These are phyloP conservation scores for Lactifluus rugatus DNA, from an alignment of 768 basidiomycete genomes.

Conservation along the genomic window DNA sequence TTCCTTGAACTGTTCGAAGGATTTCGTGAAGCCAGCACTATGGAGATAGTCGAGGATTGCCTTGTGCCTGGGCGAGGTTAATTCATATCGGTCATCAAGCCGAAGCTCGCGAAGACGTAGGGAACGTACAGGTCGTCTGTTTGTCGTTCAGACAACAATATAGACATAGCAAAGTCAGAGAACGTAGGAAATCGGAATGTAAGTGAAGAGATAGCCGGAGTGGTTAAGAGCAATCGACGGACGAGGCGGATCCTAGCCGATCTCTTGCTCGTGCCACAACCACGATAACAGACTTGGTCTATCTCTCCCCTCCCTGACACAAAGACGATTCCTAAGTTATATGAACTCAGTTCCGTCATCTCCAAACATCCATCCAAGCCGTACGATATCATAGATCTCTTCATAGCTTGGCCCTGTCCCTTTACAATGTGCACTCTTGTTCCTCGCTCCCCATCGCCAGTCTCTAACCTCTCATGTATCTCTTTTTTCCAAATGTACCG, in stretches of 20 bases:
- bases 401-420: no score
- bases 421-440: no score
- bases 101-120: not conserved
- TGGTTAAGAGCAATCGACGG: not conserved
- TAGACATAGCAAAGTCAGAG: constrained; percentile 5
- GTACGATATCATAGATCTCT: no score
- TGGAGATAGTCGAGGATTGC: constrained; percentile 31
- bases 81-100: not conserved
- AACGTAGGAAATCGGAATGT: not conserved
- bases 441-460: no score
- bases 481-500: no score
- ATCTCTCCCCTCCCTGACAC: no score
- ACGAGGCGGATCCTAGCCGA: not conserved
- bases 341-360: no score
- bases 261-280: not conserved
- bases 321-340: no score
- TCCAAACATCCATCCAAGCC: no score
- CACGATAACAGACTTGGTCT: not conserved
- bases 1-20: constrained; percentile 27
- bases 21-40: constrained; percentile 27
- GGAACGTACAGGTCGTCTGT: constrained; percentile 13
- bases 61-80: constrained; percentile 25
- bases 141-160: constrained; percentile 15
- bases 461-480: no score
- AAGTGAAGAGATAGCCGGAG: not conserved